Conservation (phyloP, 179 eudicot species). For the Corrigiola litoralis region DNA sequence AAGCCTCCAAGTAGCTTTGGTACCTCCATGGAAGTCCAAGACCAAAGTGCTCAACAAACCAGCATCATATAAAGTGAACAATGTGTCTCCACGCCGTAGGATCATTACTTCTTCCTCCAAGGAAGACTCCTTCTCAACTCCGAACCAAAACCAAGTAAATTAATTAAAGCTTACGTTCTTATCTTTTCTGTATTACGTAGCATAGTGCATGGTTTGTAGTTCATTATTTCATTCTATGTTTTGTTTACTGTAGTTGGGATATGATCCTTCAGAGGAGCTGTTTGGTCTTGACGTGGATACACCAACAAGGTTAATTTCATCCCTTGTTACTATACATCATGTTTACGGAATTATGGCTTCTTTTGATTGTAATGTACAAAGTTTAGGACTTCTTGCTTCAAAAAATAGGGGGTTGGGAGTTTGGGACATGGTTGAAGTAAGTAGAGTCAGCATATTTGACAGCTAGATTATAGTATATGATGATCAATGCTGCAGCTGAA, state of each 20-base stretch:
- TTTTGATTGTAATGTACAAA: too few relatives aligned
- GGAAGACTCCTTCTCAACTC: constrained; percentile 35
- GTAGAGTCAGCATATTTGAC: too few relatives aligned
- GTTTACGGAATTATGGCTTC: neutral
- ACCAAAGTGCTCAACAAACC: constrained; percentile 5
- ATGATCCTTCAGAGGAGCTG: constrained; percentile 79
- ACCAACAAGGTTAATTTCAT: constrained; percentile 49
- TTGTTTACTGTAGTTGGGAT: constrained; percentile 37
- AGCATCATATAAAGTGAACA: neutral
- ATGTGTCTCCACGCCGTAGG: neutral
- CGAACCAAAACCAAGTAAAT: constrained; percentile 39
- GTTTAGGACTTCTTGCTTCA: too few relatives aligned
- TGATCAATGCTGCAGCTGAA: too few relatives aligned
- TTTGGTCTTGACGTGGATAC: constrained; percentile 56
- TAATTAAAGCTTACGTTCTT: neutral
- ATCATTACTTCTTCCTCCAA: constrained; percentile 23
- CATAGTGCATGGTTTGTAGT: neutral
- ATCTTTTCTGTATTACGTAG: too few relatives aligned
- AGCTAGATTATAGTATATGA: too few relatives aligned
- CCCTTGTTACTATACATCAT: neutral
- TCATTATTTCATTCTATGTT: constrained; percentile 1
- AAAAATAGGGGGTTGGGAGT: too few relatives aligned
- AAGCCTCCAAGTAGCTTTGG: constrained; percentile 19
- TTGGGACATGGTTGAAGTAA: too few relatives aligned
- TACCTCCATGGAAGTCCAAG: constrained; percentile 26